Conservation (phyloP, 768 basidiomycete genomes). For the Kwoniella sp. region DNA sequence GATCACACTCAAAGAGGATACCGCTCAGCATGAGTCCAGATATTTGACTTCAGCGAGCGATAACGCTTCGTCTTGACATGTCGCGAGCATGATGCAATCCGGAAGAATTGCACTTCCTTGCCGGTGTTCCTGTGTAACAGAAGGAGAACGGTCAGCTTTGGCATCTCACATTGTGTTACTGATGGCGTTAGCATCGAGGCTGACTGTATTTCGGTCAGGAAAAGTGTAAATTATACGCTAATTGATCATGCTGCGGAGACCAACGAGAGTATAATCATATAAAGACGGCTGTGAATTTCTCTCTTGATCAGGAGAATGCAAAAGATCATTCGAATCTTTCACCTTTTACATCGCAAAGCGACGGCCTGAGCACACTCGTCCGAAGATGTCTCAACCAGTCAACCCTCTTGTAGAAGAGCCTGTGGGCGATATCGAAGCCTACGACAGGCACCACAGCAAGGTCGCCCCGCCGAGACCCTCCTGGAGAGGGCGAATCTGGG, state of each 20-base stretch:
- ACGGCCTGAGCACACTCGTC: background rate
- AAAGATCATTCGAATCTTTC: background rate
- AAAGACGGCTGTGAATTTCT: background rate
- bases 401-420: slow-evolving; percentile 7
- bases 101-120: background rate
- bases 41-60: background rate
- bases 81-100: background rate
- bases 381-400: slow-evolving; percentile 4
- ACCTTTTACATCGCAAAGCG: background rate
- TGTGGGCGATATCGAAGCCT: slow-evolving; percentile 13
- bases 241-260: too few species aligned
- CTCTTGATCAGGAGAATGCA: too few species aligned
- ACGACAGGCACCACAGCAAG: background rate
- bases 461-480: slow-evolving; percentile 17
- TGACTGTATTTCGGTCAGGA: background rate
- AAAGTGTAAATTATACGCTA: background rate
- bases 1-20: background rate
- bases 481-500: slow-evolving; percentile 44
- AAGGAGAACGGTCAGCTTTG: background rate
- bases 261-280: background rate
- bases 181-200: background rate
- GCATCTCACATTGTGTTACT: background rate
- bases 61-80: background rate
- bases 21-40: background rate
- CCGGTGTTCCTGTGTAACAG: too few species aligned